Evolutionary conservation across 148 eudicot genomes (phyloP).

Genomic region (Camellia lanceoleosa): DNA sequence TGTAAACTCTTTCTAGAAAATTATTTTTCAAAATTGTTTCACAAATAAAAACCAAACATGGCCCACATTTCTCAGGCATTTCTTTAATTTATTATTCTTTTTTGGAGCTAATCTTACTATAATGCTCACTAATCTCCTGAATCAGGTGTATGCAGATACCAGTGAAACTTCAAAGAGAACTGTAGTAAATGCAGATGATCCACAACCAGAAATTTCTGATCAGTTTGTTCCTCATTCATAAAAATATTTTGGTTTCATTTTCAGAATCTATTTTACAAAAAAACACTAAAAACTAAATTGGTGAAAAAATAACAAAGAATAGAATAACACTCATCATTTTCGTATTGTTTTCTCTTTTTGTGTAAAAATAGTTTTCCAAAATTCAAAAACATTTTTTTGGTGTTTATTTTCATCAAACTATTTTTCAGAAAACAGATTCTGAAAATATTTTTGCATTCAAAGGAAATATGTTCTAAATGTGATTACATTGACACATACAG

Average conservation of each 20-base stretch:
- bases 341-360: too few relatives aligned
- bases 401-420: too few relatives aligned
- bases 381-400: too few relatives aligned
- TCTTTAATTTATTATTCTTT: background rate
- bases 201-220: constrained; percentile 20
- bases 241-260: background rate
- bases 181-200: constrained; percentile 10
- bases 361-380: too few relatives aligned
- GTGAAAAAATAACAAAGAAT: too few relatives aligned
- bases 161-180: constrained; percentile 11
- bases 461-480: background rate
- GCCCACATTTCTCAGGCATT: background rate
- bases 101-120: background rate
- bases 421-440: too few relatives aligned
- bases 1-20: too few relatives aligned
- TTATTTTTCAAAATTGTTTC: too few relatives aligned
- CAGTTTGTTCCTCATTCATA: constrained; percentile 12
- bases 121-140: background rate
- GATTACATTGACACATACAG: constrained; percentile 17
- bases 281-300: too few relatives aligned
- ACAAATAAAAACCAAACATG: too few relatives aligned
- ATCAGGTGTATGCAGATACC: constrained; percentile 32
- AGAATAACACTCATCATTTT: too few relatives aligned
- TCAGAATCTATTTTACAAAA: too few relatives aligned
- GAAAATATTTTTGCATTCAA: background rate